Percentiles rank a stretch among this genome's conserved stretches.
Evolutionary conservation across 805 yeast genomes (phyloP).

Genomic region (Danielia oregonensis): DNA sequence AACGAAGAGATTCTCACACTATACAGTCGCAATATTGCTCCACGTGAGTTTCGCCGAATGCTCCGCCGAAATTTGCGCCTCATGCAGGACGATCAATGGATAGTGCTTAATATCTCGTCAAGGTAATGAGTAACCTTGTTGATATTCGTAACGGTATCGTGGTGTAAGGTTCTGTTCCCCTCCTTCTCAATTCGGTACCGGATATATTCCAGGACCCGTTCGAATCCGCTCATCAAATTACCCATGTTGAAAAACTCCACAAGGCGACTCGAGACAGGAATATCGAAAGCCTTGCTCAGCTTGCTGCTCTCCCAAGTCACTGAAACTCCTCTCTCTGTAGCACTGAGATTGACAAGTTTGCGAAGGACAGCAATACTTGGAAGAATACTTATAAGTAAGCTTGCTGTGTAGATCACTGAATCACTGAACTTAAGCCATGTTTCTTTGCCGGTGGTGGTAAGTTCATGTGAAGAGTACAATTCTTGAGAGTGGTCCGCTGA

Average conservation of each 20-base stretch:
- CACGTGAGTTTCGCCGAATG: constrained; percentile 3
- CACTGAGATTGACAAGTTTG: constrained; percentile 5
- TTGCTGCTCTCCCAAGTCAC: background rate
- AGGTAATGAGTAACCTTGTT: constrained; percentile 17
- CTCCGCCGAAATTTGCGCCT: constrained; percentile 5
- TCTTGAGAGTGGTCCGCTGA: background rate
- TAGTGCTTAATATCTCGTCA: constrained; percentile 14
- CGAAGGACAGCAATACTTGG: constrained; percentile 19
- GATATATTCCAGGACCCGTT: constrained; percentile 11
- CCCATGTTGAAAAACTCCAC: constrained; percentile 2
- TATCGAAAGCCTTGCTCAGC: background rate
- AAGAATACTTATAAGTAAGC: constrained; percentile 15
- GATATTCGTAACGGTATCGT: constrained; percentile 16
- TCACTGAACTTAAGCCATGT: constrained; percentile 20
- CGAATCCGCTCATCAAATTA: constrained; percentile 7
- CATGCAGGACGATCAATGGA: constrained; percentile 1
- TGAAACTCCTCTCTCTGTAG: background rate
- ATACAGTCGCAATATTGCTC: background rate
- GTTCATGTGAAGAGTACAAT: background rate
- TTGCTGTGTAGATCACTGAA: constrained; percentile 12
- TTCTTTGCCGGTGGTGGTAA: constrained; percentile 8
- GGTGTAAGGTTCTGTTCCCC: constrained; percentile 4
- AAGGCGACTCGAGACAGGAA: background rate
- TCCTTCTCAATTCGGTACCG: constrained; percentile 10
- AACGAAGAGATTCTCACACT: too few species aligned